These are phyloP conservation scores for Stephania yunnanensis DNA, from an alignment of 164 flowering plant species.

Conservation along the genomic window DNA sequence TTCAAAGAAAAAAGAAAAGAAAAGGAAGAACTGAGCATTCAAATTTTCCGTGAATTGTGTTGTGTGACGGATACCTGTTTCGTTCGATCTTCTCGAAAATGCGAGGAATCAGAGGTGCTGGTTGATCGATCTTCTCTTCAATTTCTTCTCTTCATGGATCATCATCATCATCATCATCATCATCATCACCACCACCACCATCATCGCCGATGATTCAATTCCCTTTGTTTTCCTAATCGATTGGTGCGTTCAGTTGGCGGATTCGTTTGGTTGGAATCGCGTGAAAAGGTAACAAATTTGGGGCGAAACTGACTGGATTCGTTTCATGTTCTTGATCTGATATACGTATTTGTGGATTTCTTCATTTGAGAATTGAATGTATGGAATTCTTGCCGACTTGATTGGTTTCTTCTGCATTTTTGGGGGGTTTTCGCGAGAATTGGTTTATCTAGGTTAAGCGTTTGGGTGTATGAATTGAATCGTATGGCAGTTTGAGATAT, in stretches of 20 bases:
- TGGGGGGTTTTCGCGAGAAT: neutral
- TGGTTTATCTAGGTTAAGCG: neutral
- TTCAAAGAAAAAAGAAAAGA: neutral
- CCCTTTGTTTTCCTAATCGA: neutral
- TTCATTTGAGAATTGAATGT: neutral
- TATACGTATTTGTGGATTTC: neutral
- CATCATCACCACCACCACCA: too few species aligned
- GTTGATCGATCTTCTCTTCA: conserved; percentile 7
- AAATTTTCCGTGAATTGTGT: conserved; percentile 10
- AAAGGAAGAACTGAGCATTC: neutral
- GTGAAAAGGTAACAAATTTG: neutral
- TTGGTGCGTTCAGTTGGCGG: neutral
- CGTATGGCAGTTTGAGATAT: neutral
- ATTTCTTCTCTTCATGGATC: neutral
- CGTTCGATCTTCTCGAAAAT: conserved; percentile 8
- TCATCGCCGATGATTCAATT: too few species aligned
- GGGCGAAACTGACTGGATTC: neutral
- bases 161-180: too few species aligned
- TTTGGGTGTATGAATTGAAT: neutral
- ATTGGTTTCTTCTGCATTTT: neutral
- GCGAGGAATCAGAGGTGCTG: conserved; percentile 19
- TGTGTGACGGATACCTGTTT: neutral
- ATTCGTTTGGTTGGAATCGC: neutral
- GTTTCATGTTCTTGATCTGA: neutral
- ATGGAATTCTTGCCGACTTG: neutral